Base-by-base conservation (phyloP, 495 filamentous ascomycete genomes). In the Daldinia concentrica region DNA sequence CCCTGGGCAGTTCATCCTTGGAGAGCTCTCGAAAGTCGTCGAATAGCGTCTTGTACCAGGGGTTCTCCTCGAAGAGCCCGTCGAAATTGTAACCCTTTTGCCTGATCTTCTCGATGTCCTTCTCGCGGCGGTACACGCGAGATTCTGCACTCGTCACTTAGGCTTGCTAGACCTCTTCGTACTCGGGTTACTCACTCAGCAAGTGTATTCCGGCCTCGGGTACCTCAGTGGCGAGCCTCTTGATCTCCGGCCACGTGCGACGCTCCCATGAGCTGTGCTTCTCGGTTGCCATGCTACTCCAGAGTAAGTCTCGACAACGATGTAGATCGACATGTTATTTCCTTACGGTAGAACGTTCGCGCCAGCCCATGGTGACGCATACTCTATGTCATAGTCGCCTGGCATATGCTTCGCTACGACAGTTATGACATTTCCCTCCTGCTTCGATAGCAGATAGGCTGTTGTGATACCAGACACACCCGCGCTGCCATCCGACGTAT, bases 391-490 rank as follows among this genome's bases (percentile, higher is more conserved):
- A 81, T 97, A 97, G 82, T 99, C 95, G 37, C 95, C 95, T 0
- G 95, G 95, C 96, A 99, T 97, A 74, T 98, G 94, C 78, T 97
- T 98, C 24, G 93, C 93, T 3, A 95, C 83, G 26, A 99, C 86
- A 3, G 94, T 97, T 66, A 99, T 83, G 24, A 43, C 72, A 57
- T 88, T 87, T 72, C 89, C 90, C 24, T 86, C 79, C 71, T 91
- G 87, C 68, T 88, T 89, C 45, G 94, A 91, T 27, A 98, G 87
- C 17, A 92, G 80, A 36, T 97, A 86, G 7, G 96, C 95, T 8
- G 92, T 94, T n/a, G 95, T 98, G 60, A 99, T 86, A 58, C 95
- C 95, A 52, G 90, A 87, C 4, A 99, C 94, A 15, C 95, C 95
- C 63, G 95, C 96, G 43, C 95, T 98, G 70, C 62, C 6, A 67